Conservation (phyloP, 768 basidiomycete genomes). For the Boletus sp. region DNA sequence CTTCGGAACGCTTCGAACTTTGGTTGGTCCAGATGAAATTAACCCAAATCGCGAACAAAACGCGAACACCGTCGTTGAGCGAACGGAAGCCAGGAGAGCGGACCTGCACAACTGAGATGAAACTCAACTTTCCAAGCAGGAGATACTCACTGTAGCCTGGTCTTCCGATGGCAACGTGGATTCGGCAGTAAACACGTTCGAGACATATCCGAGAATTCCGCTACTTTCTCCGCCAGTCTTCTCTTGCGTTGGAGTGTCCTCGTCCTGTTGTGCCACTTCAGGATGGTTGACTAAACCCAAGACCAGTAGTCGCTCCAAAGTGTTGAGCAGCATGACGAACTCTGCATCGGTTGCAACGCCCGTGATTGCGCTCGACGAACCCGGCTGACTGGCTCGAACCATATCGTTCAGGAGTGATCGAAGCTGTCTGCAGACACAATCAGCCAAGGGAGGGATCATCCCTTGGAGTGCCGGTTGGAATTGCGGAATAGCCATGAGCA, state of each 20-base stretch:
- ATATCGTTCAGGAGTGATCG: conserved; percentile 55
- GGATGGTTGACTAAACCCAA: conserved; percentile 63
- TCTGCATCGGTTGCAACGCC: conserved; percentile 73
- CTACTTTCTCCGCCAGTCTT: conserved; percentile 52
- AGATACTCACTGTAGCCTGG: conserved; percentile 50
- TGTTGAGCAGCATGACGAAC: conserved; percentile 79
- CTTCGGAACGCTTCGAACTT: conserved; percentile 48
- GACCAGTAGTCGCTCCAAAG: conserved; percentile 77
- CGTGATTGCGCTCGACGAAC: conserved; percentile 41
- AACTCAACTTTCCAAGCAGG: background rate
- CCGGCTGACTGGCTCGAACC: conserved; percentile 40
- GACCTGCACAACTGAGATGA: conserved; percentile 35
- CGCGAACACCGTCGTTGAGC: conserved; percentile 78
- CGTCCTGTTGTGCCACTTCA: conserved; percentile 51
- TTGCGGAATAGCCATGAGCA: conserved; percentile 86
- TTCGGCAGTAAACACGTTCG: conserved; percentile 87
- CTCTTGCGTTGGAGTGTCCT: conserved; percentile 52
- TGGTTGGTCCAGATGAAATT: conserved; percentile 51
- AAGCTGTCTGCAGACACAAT: conserved; percentile 76
- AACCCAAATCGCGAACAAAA: conserved; percentile 75
- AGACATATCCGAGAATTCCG: conserved; percentile 86
- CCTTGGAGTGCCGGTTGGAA: conserved; percentile 71
- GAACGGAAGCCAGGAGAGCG: conserved; percentile 75
- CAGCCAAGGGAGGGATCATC: conserved; percentile 70
- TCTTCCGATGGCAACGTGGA: conserved; percentile 49